phyloP scores from a whole-genome alignment of 176 grass and related monocot species.

The Oryza glumipatula region DNA sequence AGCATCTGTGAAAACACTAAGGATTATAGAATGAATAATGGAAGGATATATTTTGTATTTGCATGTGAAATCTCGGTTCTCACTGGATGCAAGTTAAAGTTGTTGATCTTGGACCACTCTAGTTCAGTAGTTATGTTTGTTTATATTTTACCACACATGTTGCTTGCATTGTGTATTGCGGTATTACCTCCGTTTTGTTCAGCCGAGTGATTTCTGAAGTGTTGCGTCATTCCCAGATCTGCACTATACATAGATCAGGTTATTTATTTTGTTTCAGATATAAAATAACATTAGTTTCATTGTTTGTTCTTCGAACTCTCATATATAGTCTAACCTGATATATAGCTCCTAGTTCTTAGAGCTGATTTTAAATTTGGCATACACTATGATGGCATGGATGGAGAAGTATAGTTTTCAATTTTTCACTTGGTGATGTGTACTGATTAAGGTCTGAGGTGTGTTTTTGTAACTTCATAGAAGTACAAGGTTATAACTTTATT shows the following conservation, averaged over 20 bases:
- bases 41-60: not conserved
- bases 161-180: constrained; percentile 25
- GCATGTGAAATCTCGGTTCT: not conserved
- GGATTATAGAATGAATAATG: not conserved
- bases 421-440: not conserved
- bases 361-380: not conserved
- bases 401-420: not conserved
- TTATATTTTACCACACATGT: constrained; percentile 20
- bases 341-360: not conserved
- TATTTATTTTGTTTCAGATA: constrained; percentile 23
- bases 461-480: not conserved
- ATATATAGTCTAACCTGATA: not conserved
- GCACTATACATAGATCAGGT: not conserved
- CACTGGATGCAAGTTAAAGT: not conserved
- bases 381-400: not conserved
- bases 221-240: constrained; percentile 13
- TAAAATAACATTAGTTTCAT: not conserved
- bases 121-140: constrained; percentile 11
- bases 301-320: not conserved
- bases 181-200: not conserved
- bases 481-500: not conserved
- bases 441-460: not conserved
- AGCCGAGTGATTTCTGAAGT: not conserved
- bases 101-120: constrained; percentile 23
- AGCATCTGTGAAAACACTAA: not conserved